Percentiles rank a stretch among this genome's conserved stretches.
These are phyloP conservation scores for Lactarius indigo DNA, from an alignment of 768 basidiomycete genomes.

Conservation along the genomic window DNA sequence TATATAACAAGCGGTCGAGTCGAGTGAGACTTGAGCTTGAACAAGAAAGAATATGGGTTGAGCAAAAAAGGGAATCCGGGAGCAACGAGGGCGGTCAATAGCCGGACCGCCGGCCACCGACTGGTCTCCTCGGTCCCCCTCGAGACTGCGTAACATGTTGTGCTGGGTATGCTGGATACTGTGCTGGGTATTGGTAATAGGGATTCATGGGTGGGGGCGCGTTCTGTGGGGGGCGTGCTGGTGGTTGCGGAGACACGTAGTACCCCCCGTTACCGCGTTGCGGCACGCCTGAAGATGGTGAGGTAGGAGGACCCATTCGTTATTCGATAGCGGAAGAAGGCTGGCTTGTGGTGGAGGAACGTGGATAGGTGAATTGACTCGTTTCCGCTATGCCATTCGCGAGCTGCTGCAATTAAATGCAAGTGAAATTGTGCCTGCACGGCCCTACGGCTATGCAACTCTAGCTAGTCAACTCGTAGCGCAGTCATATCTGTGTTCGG, in stretches of 20 bases:
- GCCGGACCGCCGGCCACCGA: constrained; percentile 1
- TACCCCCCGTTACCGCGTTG: constrained; percentile 8
- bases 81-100: neutral
- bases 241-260: constrained; percentile 1
- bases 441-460: neutral
- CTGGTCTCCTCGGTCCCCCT: neutral
- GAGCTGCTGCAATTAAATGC: neutral
- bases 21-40: neutral
- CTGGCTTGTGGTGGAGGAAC: neutral
- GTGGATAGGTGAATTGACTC: constrained; percentile 1
- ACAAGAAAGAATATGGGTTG: neutral
- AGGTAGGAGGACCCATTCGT: constrained; percentile 14
- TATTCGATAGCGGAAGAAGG: neutral
- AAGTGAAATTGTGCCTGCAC: neutral
- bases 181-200: neutral
- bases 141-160: neutral
- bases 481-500: neutral
- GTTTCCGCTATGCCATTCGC: neutral
- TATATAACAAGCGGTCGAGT: neutral
- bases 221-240: neutral
- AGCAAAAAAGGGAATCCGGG: too few relatives aligned
- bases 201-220: neutral
- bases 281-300: constrained; percentile 13
- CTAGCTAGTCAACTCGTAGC: neutral
- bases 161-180: neutral